phyloP scores from a whole-genome alignment of 345 rosid species.

The Gossypium thurberi region DNA sequence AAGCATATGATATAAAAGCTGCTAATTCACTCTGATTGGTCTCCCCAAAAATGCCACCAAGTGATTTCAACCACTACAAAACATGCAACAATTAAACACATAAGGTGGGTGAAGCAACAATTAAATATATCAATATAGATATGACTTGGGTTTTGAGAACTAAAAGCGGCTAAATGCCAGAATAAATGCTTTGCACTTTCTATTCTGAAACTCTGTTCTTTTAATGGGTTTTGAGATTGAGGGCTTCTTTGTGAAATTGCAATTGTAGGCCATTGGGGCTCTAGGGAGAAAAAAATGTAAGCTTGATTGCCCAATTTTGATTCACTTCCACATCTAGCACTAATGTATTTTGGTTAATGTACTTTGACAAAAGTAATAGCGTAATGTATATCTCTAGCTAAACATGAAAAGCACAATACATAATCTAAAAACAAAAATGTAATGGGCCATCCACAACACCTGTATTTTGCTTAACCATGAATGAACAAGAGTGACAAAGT shows the following conservation, averaged over 20 bases:
- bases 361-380: not conserved
- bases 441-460: constrained; percentile 34
- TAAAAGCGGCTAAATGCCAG: not conserved
- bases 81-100: constrained; percentile 18
- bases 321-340: not conserved
- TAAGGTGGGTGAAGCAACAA: not conserved
- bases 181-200: not conserved
- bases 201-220: not conserved
- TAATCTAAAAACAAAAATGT: not conserved
- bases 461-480: constrained; percentile 70
- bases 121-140: constrained; percentile 4
- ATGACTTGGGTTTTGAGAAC: constrained; percentile 10
- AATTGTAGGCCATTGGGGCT: not conserved
- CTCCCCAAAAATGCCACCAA: constrained; percentile 56
- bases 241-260: not conserved
- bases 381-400: not conserved
- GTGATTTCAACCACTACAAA: constrained; percentile 51
- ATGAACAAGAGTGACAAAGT: constrained; percentile 74
- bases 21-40: constrained; percentile 94
- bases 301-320: not conserved
- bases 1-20: constrained; percentile 83
- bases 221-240: not conserved
- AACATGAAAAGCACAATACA: not conserved
- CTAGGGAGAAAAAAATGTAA: not conserved
- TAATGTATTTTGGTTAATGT: not conserved